Evolutionary conservation across 1,284 basidiomycete species (phyloP).

Genomic region (Ceratorhiza oryzae-sativae): DNA sequence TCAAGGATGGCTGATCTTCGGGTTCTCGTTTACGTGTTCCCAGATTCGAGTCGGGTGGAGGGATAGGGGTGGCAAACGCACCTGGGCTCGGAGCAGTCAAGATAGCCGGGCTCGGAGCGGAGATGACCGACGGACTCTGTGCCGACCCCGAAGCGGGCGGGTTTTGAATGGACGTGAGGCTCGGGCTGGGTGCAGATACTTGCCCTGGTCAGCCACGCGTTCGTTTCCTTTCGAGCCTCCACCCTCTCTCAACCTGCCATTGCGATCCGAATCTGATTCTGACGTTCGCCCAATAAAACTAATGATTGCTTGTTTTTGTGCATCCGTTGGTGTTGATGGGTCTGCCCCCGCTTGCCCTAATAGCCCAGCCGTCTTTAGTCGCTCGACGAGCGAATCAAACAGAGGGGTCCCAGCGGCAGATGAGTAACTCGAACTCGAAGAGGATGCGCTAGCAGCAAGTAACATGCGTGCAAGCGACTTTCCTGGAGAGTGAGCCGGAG

Average conservation of each 20-base stretch:
- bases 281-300: neutral
- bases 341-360: neutral
- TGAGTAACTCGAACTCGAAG: neutral
- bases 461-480: slow-evolving; percentile 17
- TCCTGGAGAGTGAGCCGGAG: neutral
- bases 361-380: neutral
- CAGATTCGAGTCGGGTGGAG: slow-evolving; percentile 1
- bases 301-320: slow-evolving; percentile 8
- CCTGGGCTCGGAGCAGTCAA: slow-evolving; percentile 5
- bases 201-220: neutral
- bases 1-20: neutral
- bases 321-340: neutral
- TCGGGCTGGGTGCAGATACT: neutral
- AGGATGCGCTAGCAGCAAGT: neutral
- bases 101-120: slow-evolving; percentile 13
- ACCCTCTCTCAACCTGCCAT: neutral
- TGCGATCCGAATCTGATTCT: neutral
- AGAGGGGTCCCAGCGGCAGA: slow-evolving; percentile 2
- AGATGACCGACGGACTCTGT: neutral
- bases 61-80: neutral
- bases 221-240: neutral
- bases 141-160: neutral
- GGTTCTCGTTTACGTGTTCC: slow-evolving; percentile 21
- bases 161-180: neutral
- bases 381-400: neutral